Percentiles rank a stretch among this genome's conserved stretches.
Evolutionary conservation across 169 alveolate species (phyloP).

Genomic region (Eimeria mitis): DNA sequence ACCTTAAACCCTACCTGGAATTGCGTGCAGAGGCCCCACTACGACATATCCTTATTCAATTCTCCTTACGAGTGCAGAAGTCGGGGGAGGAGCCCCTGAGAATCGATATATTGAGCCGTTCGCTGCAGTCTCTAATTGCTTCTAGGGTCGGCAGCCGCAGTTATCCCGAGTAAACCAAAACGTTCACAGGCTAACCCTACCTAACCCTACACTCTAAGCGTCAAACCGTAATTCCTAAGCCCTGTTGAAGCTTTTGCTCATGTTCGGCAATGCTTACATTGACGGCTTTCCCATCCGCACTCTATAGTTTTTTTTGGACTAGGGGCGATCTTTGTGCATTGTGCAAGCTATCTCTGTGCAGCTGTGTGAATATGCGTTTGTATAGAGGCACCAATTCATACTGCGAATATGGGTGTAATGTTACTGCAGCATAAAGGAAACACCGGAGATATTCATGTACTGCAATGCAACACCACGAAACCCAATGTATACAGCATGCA

Average conservation of each 20-base stretch:
- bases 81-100: background rate
- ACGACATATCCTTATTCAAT: background rate
- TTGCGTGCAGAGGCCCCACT: background rate
- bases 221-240: background rate
- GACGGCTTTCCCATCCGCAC: background rate
- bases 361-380: background rate
- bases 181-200: background rate
- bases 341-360: background rate
- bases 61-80: background rate
- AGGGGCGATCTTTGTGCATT: too few relatives aligned
- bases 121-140: background rate
- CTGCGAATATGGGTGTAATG: background rate
- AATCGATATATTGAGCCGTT: background rate
- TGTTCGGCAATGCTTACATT: background rate
- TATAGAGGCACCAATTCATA: too few relatives aligned
- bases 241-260: background rate
- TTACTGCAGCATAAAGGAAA: too few relatives aligned
- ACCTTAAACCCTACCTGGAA: background rate
- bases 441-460: too few relatives aligned
- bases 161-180: background rate
- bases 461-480: too few relatives aligned
- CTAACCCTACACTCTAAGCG: background rate
- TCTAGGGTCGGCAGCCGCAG: background rate
- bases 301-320: too few relatives aligned
- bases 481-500: too few relatives aligned